Evolutionary conservation across 108 stramenopile genomes (phyloP).

Genomic region (Nitzschia palea): DNA sequence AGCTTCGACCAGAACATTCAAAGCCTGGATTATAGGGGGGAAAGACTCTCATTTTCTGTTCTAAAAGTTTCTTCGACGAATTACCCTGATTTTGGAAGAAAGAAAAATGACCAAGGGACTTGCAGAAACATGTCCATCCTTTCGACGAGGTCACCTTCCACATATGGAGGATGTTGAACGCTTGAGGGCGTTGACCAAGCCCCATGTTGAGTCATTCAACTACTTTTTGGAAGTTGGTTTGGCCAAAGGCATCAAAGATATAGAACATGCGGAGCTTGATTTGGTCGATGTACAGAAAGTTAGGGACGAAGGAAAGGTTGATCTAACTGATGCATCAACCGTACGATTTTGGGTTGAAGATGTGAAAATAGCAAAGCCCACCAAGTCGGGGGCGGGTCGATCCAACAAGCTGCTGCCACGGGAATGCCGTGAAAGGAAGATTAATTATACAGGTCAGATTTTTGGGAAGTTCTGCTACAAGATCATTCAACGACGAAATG

Average conservation of each 20-base stretch:
- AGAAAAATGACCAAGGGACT: constrained; percentile 9
- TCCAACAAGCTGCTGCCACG: constrained; percentile 57
- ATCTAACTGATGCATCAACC: constrained; percentile 38
- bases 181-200: constrained; percentile 60
- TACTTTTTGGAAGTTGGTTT: constrained; percentile 77
- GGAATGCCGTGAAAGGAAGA: constrained; percentile 79
- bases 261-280: constrained; percentile 68
- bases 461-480: constrained; percentile 70
- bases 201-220: constrained; percentile 83
- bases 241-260: constrained; percentile 54
- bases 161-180: constrained; percentile 50
- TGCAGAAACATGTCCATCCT: constrained; percentile 68
- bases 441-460: constrained; percentile 77
- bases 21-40: no score
- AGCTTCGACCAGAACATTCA: no score
- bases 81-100: not conserved
- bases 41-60: not conserved
- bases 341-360: constrained; percentile 78
- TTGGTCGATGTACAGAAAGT: constrained; percentile 44
- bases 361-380: constrained; percentile 58
- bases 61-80: no score
- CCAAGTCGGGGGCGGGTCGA: constrained; percentile 35
- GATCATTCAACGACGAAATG: constrained; percentile 63
- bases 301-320: constrained; percentile 25
- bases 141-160: constrained; percentile 70